phyloP scores from a whole-genome alignment of 2,329 filamentous ascomycete genomes.

The Ceratocystis smalleyi region DNA sequence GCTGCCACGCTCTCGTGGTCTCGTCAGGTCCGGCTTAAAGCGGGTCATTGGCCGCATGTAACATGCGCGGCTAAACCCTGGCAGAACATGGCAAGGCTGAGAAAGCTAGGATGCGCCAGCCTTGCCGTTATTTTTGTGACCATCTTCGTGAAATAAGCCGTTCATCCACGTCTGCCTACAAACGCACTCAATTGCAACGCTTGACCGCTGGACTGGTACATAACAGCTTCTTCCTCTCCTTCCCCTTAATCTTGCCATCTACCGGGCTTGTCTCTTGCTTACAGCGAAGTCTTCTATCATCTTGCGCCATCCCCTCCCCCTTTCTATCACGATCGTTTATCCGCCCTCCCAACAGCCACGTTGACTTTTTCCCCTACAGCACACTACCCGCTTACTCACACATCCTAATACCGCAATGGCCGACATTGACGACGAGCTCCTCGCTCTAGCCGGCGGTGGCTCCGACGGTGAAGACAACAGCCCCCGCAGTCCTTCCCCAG shows the following conservation, averaged over 20 bases:
- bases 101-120: not conserved
- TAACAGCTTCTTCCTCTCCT: too few relatives aligned
- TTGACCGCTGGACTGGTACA: too few relatives aligned
- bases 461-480: slow-evolving; percentile 40
- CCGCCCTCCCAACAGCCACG: too few relatives aligned
- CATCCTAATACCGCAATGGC: slow-evolving; percentile 43
- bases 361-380: not conserved
- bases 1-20: too few relatives aligned
- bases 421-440: slow-evolving; percentile 82
- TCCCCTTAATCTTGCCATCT: too few relatives aligned
- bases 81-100: not conserved
- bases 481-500: slow-evolving; percentile 9
- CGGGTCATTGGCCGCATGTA: not conserved
- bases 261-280: not conserved
- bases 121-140: not conserved
- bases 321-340: not conserved
- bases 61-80: not conserved
- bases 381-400: not conserved
- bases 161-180: not conserved
- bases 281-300: not conserved
- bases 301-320: not conserved
- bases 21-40: not conserved
- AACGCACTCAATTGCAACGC: not conserved
- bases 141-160: not conserved
- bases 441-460: slow-evolving; percentile 69